Base-by-base conservation (phyloP, 345 rosid genomes). In the Hirschfeldia incana region DNA sequence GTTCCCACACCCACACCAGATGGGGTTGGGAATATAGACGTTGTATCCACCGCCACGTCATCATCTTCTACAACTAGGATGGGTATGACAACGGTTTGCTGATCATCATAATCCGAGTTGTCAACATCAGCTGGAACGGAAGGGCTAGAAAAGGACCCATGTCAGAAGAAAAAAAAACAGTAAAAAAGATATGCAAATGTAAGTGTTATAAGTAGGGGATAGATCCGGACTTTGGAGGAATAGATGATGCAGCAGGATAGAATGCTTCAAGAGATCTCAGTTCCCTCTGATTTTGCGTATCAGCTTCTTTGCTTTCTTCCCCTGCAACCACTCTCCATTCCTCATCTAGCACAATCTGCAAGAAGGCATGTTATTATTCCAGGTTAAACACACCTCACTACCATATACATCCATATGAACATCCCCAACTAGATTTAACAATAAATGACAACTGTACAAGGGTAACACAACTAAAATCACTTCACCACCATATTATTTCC, bases 261-360 rank as follows among this genome's bases (percentile, higher is more conserved):
- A 93, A 90, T 67, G 99, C 97, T 88, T 95, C 99, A 46, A 95
- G 92, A 79, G 91, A 90, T 82, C 97, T 91, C 84, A 89, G 53
- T 86, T 91, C 99, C 76, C 99, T 88, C 85, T 89, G 90, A 73
- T 80, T 90, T 81, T 93, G 85, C 70, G 76, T 72, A 73, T 90
- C 97, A 36, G 84, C 88, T 77, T 91, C 97, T 82, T 84, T 69
- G 83, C 94, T 93, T 84, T 93, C 98, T 12, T 93, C 94, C 61
- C 97, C 99, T 29, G 92, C 86, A 83, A 89, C 98, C 80, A 95
- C 96, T 88, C 74, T 90, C 99, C 98, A 94, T 10, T 75, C 76
- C 65, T 55, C 36, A 82, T 87, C 65, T 73, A 90, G 76, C 37
- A 84, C 34, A 77, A 90, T 78, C 99, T 95, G 90, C 70, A 76